A percentile compares a stretch with the other conserved stretches of the same genome.
Conservation (phyloP, 1,139 yeast genomes). For the Kurtzmaniella natalensis region DNA sequence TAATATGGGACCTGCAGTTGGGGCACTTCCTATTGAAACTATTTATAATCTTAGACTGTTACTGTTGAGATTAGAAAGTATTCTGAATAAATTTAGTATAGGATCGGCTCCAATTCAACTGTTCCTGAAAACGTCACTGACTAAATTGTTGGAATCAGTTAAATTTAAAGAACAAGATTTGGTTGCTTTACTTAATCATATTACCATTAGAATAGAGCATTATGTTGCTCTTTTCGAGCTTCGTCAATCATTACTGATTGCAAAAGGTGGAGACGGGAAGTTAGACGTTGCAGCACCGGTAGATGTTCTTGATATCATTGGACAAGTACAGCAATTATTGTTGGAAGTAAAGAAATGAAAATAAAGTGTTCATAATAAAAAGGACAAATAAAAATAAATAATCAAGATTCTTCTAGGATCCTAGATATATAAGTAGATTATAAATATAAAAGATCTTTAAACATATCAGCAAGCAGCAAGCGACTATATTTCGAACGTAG, state of each 20-base stretch:
- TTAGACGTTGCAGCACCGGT: slow-evolving; percentile 20
- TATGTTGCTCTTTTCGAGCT: slow-evolving; percentile 36
- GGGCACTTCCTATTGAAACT: slow-evolving; percentile 39
- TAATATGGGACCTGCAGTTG: slow-evolving; percentile 23
- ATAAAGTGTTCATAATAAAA: not conserved
- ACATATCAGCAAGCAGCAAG: no score
- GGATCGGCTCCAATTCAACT: slow-evolving; percentile 23
- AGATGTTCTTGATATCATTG: slow-evolving; percentile 20
- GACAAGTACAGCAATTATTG: no score
- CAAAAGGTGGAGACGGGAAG: slow-evolving; percentile 20
- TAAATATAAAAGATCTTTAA: no score
- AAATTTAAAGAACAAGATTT: slow-evolving; percentile 32
- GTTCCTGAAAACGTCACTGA: slow-evolving; percentile 25
- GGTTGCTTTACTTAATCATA: slow-evolving; percentile 53
- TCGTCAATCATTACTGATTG: slow-evolving; percentile 28
- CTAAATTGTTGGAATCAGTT: slow-evolving; percentile 19
- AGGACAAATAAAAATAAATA: not conserved
- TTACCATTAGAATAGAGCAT: slow-evolving; percentile 61
- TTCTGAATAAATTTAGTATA: slow-evolving; percentile 38
- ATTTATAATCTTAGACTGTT: slow-evolving; percentile 46
- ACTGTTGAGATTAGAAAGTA: slow-evolving; percentile 45
- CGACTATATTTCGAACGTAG: no score
- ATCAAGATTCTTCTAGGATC: no score
- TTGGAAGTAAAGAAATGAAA: not conserved
- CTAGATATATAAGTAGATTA: no score